A percentile compares a stretch with the other conserved stretches of the same genome.
Conservation (phyloP, 768 basidiomycete species). For the Lactarius hatsudake region DNA sequence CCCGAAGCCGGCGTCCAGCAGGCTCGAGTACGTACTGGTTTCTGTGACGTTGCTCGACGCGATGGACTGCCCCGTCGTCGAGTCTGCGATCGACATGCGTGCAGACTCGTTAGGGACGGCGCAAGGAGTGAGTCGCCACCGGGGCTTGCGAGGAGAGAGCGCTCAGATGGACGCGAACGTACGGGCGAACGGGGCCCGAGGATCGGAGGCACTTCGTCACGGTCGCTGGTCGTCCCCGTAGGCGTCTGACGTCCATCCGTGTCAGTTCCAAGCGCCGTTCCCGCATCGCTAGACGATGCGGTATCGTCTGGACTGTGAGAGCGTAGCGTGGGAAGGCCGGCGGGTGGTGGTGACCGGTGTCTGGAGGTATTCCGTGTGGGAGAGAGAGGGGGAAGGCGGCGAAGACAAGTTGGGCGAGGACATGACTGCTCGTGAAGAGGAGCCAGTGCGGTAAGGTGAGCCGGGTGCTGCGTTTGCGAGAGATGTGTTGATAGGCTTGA, state of each 20-base stretch:
- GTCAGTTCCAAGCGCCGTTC: conserved; percentile 32
- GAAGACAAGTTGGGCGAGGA: conserved; percentile 63
- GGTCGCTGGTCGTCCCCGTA: conserved; percentile 27
- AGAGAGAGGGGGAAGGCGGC: neutral
- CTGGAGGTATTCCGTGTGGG: conserved; percentile 28
- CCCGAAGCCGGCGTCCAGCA: no score
- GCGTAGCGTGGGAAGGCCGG: conserved; percentile 21
- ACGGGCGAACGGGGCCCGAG: no score
- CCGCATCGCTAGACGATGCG: conserved; percentile 25
- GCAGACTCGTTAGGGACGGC: no score
- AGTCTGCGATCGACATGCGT: no score
- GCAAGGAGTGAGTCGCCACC: no score
- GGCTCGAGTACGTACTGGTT: no score
- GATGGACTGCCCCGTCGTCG: no score
- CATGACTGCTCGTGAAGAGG: conserved; percentile 46
- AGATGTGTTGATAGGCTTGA: conserved; percentile 34
- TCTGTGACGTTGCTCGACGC: no score
- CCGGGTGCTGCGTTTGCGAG: conserved; percentile 31
- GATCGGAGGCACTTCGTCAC: no score
- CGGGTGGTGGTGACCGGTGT: conserved; percentile 12
- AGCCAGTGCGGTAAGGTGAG: conserved; percentile 21
- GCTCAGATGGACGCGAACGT: no score
- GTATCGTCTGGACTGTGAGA: conserved; percentile 16
- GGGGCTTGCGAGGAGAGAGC: no score
- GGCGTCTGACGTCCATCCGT: conserved; percentile 27